Conservation (phyloP, 2,329 filamentous ascomycete genomes). For the Lachnellula subtilissima region DNA sequence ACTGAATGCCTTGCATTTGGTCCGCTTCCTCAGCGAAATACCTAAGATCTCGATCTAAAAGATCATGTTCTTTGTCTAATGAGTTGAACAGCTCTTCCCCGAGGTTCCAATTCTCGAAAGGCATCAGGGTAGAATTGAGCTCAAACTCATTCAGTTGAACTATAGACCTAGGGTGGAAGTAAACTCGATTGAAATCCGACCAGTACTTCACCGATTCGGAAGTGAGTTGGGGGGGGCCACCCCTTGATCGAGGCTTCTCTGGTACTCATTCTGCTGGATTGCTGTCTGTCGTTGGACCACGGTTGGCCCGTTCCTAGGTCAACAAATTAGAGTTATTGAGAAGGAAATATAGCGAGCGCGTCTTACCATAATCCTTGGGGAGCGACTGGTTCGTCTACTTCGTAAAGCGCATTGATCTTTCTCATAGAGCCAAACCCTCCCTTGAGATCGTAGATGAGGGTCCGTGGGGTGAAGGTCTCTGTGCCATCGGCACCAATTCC, state of each 20-base stretch:
- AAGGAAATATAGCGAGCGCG: not conserved
- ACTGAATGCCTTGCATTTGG: conserved; percentile 80
- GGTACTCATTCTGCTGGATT: conserved; percentile 70
- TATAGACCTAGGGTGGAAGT: conserved; percentile 82
- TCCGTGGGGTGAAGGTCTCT: conserved; percentile 89
- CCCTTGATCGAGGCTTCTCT: conserved; percentile 72
- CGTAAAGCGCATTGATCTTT: conserved; percentile 83
- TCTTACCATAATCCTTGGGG: conserved; percentile 37
- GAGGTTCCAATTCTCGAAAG: conserved; percentile 71
- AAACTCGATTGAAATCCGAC: conserved; percentile 94
- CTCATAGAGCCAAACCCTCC: conserved; percentile 84
- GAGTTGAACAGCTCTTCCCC: conserved; percentile 71
- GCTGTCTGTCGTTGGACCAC: conserved; percentile 63
- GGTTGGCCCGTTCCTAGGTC: conserved; percentile 57
- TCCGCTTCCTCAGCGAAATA: conserved; percentile 92
- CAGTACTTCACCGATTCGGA: conserved; percentile 80
- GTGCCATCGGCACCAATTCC: conserved; percentile 77
- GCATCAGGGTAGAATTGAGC: conserved; percentile 71
- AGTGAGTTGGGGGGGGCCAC: conserved; percentile 58
- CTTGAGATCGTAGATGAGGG: conserved; percentile 92
- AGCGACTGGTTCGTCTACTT: conserved; percentile 32
- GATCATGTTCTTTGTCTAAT: conserved; percentile 74
- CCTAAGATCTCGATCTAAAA: conserved; percentile 85
- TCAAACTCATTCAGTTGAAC: conserved; percentile 86
- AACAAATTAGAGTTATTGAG: conserved; percentile 4